phyloP scores from a whole-genome alignment of 208 protist species.

The Acanthamoeba healyi region DNA sequence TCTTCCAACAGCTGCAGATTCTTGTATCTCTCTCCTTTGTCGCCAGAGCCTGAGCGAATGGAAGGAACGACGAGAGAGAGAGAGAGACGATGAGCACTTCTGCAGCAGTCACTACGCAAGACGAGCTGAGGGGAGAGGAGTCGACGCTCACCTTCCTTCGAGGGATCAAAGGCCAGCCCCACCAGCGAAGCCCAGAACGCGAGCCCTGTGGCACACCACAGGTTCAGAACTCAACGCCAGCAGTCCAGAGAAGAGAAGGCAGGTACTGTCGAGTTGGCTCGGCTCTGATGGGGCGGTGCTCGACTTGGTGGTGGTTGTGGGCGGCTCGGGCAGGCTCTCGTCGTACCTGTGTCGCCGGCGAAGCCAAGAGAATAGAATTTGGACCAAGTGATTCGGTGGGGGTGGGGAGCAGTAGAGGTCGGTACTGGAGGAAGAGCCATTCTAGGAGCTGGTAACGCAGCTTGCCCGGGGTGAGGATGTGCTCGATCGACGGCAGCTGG shows the following conservation, averaged over 20 bases:
- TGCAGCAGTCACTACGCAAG: too few species aligned
- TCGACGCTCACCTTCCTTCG: constrained; percentile 13
- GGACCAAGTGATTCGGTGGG: too few species aligned
- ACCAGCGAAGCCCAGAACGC: constrained; percentile 23
- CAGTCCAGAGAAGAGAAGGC: background rate
- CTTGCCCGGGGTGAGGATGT: constrained; percentile 26
- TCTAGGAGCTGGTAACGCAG: constrained; percentile 43
- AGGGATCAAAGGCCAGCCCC: constrained; percentile 12
- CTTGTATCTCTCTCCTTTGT: background rate
- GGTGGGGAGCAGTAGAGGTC: too few species aligned
- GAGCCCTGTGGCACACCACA: background rate
- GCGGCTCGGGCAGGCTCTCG: constrained; percentile 10
- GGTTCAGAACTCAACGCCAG: background rate
- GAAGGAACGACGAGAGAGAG: too few species aligned
- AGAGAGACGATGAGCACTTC: too few species aligned
- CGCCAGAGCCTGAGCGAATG: background rate
- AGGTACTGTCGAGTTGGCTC: constrained; percentile 9
- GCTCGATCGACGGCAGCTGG: constrained; percentile 15
- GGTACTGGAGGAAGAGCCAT: constrained; percentile 54
- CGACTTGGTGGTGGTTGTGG: background rate
- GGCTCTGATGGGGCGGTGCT: background rate
- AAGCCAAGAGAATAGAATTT: background rate
- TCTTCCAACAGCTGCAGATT: constrained; percentile 16
- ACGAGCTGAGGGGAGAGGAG: background rate
- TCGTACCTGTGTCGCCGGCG: background rate